These are phyloP conservation scores for Ogataea chonburiensis DNA, from an alignment of 805 yeast genomes.

Conservation along the genomic window DNA sequence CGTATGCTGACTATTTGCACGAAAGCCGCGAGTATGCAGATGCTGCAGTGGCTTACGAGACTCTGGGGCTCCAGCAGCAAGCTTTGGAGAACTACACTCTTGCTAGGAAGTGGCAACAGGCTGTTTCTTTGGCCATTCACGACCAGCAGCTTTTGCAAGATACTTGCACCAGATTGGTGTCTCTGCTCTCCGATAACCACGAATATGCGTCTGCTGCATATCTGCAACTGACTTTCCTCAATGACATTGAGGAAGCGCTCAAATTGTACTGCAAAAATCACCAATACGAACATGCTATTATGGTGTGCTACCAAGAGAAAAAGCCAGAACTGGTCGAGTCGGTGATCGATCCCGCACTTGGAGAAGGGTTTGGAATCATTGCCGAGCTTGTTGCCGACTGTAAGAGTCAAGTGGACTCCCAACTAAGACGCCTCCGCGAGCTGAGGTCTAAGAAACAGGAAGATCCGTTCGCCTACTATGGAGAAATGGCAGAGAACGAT, in stretches of 20 bases:
- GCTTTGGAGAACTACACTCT: constrained; percentile 70
- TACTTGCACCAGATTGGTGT: constrained; percentile 60
- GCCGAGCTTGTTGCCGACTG: constrained; percentile 95
- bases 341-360: constrained; percentile 68
- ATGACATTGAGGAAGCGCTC: constrained; percentile 61
- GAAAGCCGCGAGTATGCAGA: constrained; percentile 60
- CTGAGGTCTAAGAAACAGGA: constrained; percentile 76
- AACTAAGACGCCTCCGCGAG: constrained; percentile 78
- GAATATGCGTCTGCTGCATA: constrained; percentile 78
- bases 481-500: constrained; percentile 59
- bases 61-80: constrained; percentile 49
- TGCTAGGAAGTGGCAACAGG: constrained; percentile 84
- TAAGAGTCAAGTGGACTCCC: constrained; percentile 79
- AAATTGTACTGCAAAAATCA: constrained; percentile 71
- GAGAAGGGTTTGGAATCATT: constrained; percentile 83
- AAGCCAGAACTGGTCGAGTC: constrained; percentile 48
- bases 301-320: constrained; percentile 52
- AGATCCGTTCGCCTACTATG: constrained; percentile 86
- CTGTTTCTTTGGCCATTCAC: constrained; percentile 58
- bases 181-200: constrained; percentile 62
- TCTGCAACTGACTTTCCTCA: constrained; percentile 61
- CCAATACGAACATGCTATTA: constrained; percentile 70
- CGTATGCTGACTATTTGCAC: constrained; percentile 63
- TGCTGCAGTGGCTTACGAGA: constrained; percentile 78
- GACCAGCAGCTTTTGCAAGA: constrained; percentile 41